Evolutionary conservation across 2,329 filamentous ascomycete species (phyloP).

Genomic region (Aureobasidium sp.): DNA sequence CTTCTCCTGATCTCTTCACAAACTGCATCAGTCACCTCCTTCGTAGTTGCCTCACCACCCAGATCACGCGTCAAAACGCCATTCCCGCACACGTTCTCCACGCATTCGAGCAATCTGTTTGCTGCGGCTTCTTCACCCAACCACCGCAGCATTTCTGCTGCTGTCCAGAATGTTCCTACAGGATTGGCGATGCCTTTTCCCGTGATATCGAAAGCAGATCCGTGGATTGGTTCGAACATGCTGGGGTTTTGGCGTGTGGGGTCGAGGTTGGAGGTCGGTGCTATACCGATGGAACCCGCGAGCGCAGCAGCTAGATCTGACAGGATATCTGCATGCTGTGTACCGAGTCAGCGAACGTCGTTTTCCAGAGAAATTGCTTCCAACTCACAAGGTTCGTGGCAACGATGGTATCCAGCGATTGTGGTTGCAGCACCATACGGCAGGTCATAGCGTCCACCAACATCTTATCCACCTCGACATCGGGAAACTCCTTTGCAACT

Average conservation of each 20-base stretch:
- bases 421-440: slow-evolving; percentile 37
- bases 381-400: slow-evolving; percentile 28
- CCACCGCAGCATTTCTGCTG: slow-evolving; percentile 50
- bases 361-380: not conserved
- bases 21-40: slow-evolving; percentile 36
- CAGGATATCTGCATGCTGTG: slow-evolving; percentile 52
- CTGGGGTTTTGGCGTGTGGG: slow-evolving; percentile 51
- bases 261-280: slow-evolving; percentile 61
- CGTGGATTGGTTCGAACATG: slow-evolving; percentile 56
- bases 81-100: slow-evolving; percentile 45
- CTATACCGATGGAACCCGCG: slow-evolving; percentile 63
- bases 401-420: slow-evolving; percentile 31
- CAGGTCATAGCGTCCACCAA: slow-evolving; percentile 59
- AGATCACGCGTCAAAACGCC: slow-evolving; percentile 47
- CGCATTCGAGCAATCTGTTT: slow-evolving; percentile 40
- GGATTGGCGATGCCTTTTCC: slow-evolving; percentile 50
- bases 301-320: slow-evolving; percentile 62
- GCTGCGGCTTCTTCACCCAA: slow-evolving; percentile 46
- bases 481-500: slow-evolving; percentile 49
- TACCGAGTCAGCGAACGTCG: not conserved
- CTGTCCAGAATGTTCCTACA: slow-evolving; percentile 52
- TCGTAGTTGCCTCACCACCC: slow-evolving; percentile 37
- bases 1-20: slow-evolving; percentile 29
- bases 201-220: slow-evolving; percentile 50
- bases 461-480: slow-evolving; percentile 56